Percentiles rank a stretch among this genome's conserved stretches.
phyloP scores from a whole-genome alignment of 2,329 filamentous ascomycete genomes.

The Lachnellula hyalina region DNA sequence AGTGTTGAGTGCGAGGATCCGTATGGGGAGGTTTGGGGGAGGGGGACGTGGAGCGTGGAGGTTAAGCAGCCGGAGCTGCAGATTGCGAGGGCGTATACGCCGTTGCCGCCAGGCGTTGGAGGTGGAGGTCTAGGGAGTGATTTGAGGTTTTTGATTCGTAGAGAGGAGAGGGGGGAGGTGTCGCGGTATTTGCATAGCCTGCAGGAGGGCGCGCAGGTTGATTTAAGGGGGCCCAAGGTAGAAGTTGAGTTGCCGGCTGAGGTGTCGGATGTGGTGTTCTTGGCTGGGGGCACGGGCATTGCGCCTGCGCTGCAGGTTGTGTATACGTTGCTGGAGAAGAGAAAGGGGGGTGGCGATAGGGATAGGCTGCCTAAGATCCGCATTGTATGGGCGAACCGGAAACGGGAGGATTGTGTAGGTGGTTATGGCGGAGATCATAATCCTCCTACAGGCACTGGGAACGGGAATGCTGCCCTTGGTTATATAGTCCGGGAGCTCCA shows the following conservation, averaged over 20 bases:
- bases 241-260: conserved; percentile 58
- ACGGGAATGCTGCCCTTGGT: conserved; percentile 30
- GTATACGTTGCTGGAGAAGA: conserved; percentile 49
- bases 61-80: conserved; percentile 93
- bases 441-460: conserved; percentile 15
- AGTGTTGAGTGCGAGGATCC: conserved; percentile 13
- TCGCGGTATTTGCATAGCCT: conserved; percentile 72
- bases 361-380: conserved; percentile 46
- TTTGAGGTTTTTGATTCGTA: conserved; percentile 73
- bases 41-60: conserved; percentile 81
- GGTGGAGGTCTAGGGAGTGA: too few relatives aligned
- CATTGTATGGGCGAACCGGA: conserved; percentile 78
- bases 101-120: conserved; percentile 54
- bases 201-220: conserved; percentile 56
- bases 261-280: conserved; percentile 61
- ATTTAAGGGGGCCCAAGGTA: conserved; percentile 71
- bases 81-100: conserved; percentile 88
- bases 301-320: conserved; percentile 83
- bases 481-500: conserved; percentile 58
- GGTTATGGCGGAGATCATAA: conserved; percentile 36
- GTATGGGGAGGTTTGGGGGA: conserved; percentile 47
- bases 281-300: conserved; percentile 90
- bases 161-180: conserved; percentile 75
- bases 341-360: conserved; percentile 24
- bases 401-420: conserved; percentile 58